These are phyloP conservation scores for Chiua sp. DNA, from an alignment of 1,284 basidiomycete species.

Conservation along the genomic window DNA sequence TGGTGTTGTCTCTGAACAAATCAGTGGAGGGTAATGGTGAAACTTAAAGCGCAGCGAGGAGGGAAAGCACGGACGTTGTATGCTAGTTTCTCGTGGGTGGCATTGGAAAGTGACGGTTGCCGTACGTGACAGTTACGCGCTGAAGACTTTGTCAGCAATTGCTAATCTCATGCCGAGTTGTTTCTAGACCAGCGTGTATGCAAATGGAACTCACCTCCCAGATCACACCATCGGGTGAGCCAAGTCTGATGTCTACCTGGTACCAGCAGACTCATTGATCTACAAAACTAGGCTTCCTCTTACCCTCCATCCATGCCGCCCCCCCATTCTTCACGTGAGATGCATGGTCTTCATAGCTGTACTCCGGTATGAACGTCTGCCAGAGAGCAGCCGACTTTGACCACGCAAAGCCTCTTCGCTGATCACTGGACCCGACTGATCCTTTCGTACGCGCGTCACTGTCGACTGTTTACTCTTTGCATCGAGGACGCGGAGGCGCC, in stretches of 20 bases:
- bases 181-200: too few species aligned
- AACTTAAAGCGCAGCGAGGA: too few species aligned
- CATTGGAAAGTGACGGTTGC: too few species aligned
- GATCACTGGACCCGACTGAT: conserved; percentile 77
- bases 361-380: conserved; percentile 14
- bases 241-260: background rate
- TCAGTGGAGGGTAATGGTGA: too few species aligned
- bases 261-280: conserved; percentile 6
- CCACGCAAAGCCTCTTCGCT: conserved; percentile 59
- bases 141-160: too few species aligned
- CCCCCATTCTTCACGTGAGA: conserved; percentile 83
- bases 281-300: conserved; percentile 60
- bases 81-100: too few species aligned
- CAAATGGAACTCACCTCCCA: conserved; percentile 54
- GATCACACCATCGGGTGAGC: conserved; percentile 57
- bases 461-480: conserved; percentile 64
- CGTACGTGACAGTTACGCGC: too few species aligned
- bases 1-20: too few species aligned
- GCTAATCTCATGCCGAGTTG: too few species aligned
- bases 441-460: conserved; percentile 70
- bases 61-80: too few species aligned
- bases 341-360: conserved; percentile 4
- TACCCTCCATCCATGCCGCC: conserved; percentile 84
- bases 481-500: conserved; percentile 71
- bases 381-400: conserved; percentile 75